phyloP scores from a whole-genome alignment of 1,284 basidiomycete species.

The Heterobasidion irregulare region DNA sequence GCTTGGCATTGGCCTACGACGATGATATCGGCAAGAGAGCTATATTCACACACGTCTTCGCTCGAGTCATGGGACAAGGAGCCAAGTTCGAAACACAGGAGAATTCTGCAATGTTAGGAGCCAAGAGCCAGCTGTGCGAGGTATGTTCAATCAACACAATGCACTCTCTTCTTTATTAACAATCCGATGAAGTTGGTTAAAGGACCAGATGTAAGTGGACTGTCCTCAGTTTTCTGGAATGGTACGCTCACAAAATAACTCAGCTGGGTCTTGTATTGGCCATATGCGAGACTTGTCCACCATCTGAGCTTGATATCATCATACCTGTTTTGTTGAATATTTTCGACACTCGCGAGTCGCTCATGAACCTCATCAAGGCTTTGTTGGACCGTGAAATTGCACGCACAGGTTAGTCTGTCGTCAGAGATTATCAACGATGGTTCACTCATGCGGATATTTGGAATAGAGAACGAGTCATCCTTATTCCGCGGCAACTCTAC shows the following conservation, averaged over 20 bases:
- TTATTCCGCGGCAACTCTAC: constrained; percentile 85
- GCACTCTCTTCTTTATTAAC: constrained; percentile 2
- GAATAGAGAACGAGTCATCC: constrained; percentile 64
- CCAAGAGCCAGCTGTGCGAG: constrained; percentile 58
- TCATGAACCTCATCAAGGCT: constrained; percentile 71
- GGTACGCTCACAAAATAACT: not conserved
- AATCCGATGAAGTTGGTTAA: constrained; percentile 49
- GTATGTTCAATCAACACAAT: constrained; percentile 27
- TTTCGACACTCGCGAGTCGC: constrained; percentile 70
- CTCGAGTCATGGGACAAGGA: constrained; percentile 76
- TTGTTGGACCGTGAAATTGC: constrained; percentile 83
- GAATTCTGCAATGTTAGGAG: constrained; percentile 39
- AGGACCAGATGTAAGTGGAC: constrained; percentile 53
- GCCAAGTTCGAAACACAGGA: constrained; percentile 62
- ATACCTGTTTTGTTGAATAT: constrained; percentile 82
- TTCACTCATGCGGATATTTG: not conserved
- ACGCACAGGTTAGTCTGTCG: constrained; percentile 49
- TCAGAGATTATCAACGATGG: not conserved
- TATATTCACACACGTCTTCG: constrained; percentile 86
- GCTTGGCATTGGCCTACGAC: constrained; percentile 75
- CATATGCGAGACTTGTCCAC: constrained; percentile 79
- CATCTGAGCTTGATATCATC: constrained; percentile 73
- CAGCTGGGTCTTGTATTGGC: constrained; percentile 76
- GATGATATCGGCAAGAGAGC: constrained; percentile 64
- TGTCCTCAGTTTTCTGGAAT: not conserved